Percentiles rank a stretch among this genome's conserved stretches.
Evolutionary conservation across 2,329 filamentous ascomycete genomes (phyloP).

Genomic region (Bimuria novae-zelandiae): DNA sequence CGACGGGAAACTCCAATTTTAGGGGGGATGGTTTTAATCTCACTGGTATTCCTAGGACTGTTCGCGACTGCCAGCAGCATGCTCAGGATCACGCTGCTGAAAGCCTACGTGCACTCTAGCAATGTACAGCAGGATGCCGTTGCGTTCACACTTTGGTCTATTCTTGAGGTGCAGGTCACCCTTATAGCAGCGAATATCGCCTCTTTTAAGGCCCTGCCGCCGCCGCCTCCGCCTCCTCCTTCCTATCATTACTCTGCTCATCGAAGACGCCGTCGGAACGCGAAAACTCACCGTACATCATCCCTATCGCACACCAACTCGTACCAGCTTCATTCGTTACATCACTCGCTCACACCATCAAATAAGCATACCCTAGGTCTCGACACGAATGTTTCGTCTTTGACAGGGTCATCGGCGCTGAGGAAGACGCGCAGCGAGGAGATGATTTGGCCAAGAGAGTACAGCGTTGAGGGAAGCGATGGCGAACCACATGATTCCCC

Average conservation of each 20-base stretch:
- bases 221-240: conserved; percentile 16
- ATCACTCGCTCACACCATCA: neutral
- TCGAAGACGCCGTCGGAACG: neutral
- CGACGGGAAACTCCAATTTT: conserved; percentile 18
- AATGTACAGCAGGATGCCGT: conserved; percentile 22
- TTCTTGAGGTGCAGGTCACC: conserved; percentile 27
- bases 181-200: conserved; percentile 32
- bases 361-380: neutral
- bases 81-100: conserved; percentile 22
- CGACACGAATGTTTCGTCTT: conserved; percentile 3
- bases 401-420: conserved; percentile 2
- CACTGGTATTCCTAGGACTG: conserved; percentile 25
- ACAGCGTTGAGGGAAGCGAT: neutral
- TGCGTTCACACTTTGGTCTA: conserved; percentile 25
- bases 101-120: conserved; percentile 17
- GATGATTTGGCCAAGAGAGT: conserved; percentile 10
- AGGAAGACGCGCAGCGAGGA: conserved; percentile 10
- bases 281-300: neutral
- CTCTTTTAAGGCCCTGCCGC: conserved; percentile 22
- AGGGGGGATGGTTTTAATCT: conserved; percentile 21
- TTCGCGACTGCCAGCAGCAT: conserved; percentile 27
- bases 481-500: neutral
- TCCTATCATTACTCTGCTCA: neutral
- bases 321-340: conserved; percentile 3
- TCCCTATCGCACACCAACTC: neutral